Conservation (phyloP, 495 filamentous ascomycete genomes). For the Tuber umbilicatum region DNA sequence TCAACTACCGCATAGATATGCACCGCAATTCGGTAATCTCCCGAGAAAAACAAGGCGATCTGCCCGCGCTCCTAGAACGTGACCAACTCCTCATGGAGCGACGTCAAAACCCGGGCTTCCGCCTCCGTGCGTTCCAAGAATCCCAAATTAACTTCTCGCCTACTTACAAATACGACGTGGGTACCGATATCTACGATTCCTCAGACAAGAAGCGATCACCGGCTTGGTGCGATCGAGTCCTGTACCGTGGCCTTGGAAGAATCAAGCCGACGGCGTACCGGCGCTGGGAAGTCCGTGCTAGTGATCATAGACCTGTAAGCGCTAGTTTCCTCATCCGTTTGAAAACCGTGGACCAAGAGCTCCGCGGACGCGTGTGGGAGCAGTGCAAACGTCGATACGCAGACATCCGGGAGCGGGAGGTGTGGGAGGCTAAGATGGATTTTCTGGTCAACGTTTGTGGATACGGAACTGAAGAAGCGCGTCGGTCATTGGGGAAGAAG, state of each 20-base stretch:
- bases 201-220: slow-evolving; percentile 93
- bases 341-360: slow-evolving; percentile 65
- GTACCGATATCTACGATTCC: slow-evolving; percentile 85
- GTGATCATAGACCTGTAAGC: slow-evolving; percentile 89
- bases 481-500: slow-evolving; percentile 25
- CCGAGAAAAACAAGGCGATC: slow-evolving; percentile 68
- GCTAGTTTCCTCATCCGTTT: slow-evolving; percentile 71
- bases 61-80: slow-evolving; percentile 84
- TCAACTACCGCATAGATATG: slow-evolving; percentile 98
- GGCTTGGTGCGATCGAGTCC: slow-evolving; percentile 90
- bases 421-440: slow-evolving; percentile 54
- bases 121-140: slow-evolving; percentile 79
- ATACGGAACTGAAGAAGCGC: slow-evolving; percentile 34
- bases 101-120: slow-evolving; percentile 80
- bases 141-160: slow-evolving; percentile 81
- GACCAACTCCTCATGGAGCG: slow-evolving; percentile 85
- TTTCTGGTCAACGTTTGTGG: slow-evolving; percentile 39
- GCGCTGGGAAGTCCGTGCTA: slow-evolving; percentile 79
- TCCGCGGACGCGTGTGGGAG: slow-evolving; percentile 61
- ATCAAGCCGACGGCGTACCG: slow-evolving; percentile 83
- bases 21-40: slow-evolving; percentile 82
- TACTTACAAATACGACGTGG: slow-evolving; percentile 97
- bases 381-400: slow-evolving; percentile 65
- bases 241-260: slow-evolving; percentile 75
- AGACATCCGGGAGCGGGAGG: slow-evolving; percentile 56